Conservation (phyloP, 352 stramenopile genomes). For the Pythium inflatum region DNA sequence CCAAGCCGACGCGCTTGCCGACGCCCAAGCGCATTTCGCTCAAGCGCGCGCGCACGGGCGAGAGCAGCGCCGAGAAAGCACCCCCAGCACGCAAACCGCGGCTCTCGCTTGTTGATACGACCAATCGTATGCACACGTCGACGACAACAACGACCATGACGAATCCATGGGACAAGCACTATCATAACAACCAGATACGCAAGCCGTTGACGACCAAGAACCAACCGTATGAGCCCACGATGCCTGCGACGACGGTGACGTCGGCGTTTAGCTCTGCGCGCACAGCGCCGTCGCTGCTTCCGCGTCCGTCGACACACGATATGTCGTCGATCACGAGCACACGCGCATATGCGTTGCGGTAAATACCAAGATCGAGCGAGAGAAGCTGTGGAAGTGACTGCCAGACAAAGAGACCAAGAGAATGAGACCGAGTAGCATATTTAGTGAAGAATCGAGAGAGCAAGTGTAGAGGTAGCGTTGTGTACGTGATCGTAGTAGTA, state of each 20-base stretch:
- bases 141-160: conserved; percentile 36
- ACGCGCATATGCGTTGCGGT: conserved; percentile 30
- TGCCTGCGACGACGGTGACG: not conserved
- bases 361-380: not conserved
- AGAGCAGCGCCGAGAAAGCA: conserved; percentile 56
- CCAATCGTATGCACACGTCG: conserved; percentile 34
- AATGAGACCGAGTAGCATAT: conserved; percentile 7
- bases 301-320: not conserved
- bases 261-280: conserved; percentile 22
- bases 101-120: conserved; percentile 34
- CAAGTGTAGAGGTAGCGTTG: conserved; percentile 2
- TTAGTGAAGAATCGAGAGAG: conserved; percentile 14
- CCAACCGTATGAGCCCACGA: not conserved
- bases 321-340: conserved; percentile 12
- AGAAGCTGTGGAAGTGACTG: not conserved
- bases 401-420: not conserved
- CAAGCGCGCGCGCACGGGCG: conserved; percentile 51
- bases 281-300: not conserved
- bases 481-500: conserved; percentile 8
- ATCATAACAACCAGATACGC: not conserved
- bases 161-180: conserved; percentile 37
- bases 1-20: conserved; percentile 45
- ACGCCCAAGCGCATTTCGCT: conserved; percentile 64
- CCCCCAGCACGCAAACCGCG: conserved; percentile 56
- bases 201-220: not conserved